A percentile compares a stretch with the other conserved stretches of the same genome.
Conservation (phyloP, 352 stramenopile species). For the Phytophthora citrophthora region DNA sequence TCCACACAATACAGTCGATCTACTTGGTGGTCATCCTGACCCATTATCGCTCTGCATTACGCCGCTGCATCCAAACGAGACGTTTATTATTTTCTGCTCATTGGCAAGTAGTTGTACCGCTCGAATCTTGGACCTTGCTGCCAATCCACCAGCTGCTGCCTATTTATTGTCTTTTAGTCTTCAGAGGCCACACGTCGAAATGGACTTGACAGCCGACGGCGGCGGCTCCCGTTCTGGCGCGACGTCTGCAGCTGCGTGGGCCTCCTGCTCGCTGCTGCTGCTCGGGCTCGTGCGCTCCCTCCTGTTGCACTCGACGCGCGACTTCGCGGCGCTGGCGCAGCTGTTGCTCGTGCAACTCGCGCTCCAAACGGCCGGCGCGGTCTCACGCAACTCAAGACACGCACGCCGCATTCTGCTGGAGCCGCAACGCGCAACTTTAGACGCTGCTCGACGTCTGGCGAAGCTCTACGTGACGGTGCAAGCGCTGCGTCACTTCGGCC, state of each 20-base stretch:
- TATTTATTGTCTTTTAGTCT: slow-evolving; percentile 2
- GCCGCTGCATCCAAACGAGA: neutral
- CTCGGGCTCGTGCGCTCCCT: slow-evolving; percentile 25
- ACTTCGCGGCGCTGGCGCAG: slow-evolving; percentile 42
- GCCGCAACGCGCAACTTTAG: slow-evolving; percentile 30
- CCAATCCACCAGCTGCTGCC: neutral
- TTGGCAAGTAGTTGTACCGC: neutral
- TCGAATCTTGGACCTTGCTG: neutral
- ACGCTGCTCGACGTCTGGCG: slow-evolving; percentile 46
- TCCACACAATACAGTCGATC: no score
- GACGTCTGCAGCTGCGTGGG: slow-evolving; percentile 1
- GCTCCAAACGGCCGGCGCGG: slow-evolving; percentile 10
- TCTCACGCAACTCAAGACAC: slow-evolving; percentile 11
- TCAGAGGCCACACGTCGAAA: slow-evolving; percentile 8
- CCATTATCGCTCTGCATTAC: no score
- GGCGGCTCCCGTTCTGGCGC: neutral
- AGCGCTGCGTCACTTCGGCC: slow-evolving; percentile 71
- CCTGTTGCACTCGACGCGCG: slow-evolving; percentile 26
- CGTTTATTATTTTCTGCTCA: neutral
- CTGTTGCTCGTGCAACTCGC: slow-evolving; percentile 39
- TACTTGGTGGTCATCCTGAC: no score
- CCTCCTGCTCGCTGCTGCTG: slow-evolving; percentile 16
- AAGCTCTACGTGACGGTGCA: slow-evolving; percentile 56
- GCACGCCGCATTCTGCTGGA: neutral
- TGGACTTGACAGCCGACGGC: slow-evolving; percentile 31